phyloP scores from a whole-genome alignment of 1,284 basidiomycete genomes.

The Trametes versicolor region DNA sequence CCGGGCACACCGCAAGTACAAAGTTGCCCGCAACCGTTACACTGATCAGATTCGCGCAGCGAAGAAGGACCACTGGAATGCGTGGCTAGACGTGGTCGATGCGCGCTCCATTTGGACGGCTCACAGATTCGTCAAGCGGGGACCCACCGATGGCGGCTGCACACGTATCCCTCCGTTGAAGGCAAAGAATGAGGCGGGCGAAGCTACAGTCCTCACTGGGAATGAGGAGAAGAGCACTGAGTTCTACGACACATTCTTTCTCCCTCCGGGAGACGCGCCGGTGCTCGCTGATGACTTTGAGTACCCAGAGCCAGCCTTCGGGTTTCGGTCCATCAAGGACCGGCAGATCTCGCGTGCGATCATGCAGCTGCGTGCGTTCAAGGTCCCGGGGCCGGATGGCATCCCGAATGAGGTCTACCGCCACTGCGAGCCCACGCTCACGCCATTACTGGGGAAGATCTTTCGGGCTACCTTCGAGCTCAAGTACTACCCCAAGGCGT shows the following conservation, averaged over 20 bases:
- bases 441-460: constrained; percentile 41
- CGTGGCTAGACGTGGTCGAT: constrained; percentile 45
- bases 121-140: constrained; percentile 40
- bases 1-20: constrained; percentile 37
- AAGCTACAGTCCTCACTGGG: background rate
- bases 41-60: constrained; percentile 39
- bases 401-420: constrained; percentile 49
- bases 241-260: constrained; percentile 46
- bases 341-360: constrained; percentile 33
- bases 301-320: constrained; percentile 41
- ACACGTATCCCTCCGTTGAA: constrained; percentile 43
- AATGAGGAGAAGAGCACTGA: constrained; percentile 43
- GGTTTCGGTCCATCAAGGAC: constrained; percentile 32
- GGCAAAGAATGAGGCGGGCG: constrained; percentile 29
- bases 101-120: constrained; percentile 44
- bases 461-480: constrained; percentile 43
- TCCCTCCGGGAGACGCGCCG: constrained; percentile 25
- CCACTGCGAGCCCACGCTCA: constrained; percentile 39
- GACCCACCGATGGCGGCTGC: constrained; percentile 43
- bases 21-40: constrained; percentile 40
- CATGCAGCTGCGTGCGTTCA: constrained; percentile 40
- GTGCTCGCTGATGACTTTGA: constrained; percentile 2
- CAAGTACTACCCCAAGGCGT: constrained; percentile 43
- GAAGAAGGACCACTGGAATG: constrained; percentile 47
- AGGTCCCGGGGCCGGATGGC: constrained; percentile 48